Conservation (phyloP, 2,329 filamentous ascomycete species). For the Orbilia blumenaviensis region DNA sequence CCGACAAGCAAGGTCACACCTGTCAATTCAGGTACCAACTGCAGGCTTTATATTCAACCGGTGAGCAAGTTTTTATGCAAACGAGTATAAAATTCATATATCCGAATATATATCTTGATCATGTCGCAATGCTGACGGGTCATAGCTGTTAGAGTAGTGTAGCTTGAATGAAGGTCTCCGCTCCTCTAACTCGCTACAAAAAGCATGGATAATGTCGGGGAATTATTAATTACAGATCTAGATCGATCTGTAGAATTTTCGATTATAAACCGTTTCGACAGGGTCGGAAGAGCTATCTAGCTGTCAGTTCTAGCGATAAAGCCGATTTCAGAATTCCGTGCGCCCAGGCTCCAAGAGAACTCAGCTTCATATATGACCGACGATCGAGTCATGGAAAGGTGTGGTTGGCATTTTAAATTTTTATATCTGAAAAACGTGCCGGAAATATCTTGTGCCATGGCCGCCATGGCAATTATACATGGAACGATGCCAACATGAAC, state of each 20-base stretch:
- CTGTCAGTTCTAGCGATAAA: neutral
- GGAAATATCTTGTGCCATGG: neutral
- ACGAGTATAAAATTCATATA: neutral
- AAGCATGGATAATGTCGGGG: slow-evolving; percentile 15
- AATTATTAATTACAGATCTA: slow-evolving; percentile 15
- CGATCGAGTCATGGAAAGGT: neutral
- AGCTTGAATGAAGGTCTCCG: slow-evolving; percentile 7
- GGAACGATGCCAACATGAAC: neutral
- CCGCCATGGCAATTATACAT: neutral
- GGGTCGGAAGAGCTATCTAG: neutral
- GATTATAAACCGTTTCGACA: neutral
- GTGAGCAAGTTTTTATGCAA: slow-evolving; percentile 13
- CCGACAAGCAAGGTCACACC: slow-evolving; percentile 22
- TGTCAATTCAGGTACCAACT: slow-evolving; percentile 46
- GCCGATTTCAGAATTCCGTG: neutral
- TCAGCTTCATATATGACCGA: neutral
- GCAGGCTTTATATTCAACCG: slow-evolving; percentile 34
- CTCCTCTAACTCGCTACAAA: neutral
- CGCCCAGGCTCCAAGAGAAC: neutral
- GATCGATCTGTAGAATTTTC: slow-evolving; percentile 6
- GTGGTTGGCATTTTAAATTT: neutral
- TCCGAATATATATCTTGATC: neutral
- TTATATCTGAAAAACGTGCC: neutral
- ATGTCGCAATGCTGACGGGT: neutral
- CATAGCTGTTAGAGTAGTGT: neutral